Percentiles rank a stretch among this genome's conserved stretches.
Evolutionary conservation across 305 asterid species (phyloP).

Genomic region (Solanum aculeatissimum): DNA sequence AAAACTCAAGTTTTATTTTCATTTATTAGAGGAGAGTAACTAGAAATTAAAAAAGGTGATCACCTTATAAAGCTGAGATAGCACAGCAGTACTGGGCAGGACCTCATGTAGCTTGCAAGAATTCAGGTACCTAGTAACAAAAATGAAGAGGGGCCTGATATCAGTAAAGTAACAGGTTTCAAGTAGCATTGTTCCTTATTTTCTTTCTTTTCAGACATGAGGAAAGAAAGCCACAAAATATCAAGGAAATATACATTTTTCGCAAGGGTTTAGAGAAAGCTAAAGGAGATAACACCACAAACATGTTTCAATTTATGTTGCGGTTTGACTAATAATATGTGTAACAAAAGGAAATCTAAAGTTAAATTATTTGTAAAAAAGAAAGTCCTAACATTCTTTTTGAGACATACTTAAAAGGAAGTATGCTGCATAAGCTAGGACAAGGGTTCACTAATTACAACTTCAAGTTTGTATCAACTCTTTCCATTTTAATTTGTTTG

Average conservation of each 20-base stretch:
- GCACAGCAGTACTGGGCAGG: conserved; percentile 7
- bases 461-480: neutral
- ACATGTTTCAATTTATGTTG: neutral
- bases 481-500: neutral
- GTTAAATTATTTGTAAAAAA: neutral
- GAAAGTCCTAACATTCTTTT: neutral
- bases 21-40: neutral
- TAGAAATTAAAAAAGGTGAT: neutral
- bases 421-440: neutral
- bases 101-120: conserved; percentile 13
- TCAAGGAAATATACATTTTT: neutral
- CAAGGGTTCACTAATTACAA: neutral
- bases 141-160: neutral
- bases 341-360: neutral
- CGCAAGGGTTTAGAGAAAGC: neutral
- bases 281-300: neutral
- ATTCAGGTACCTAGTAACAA: conserved; percentile 12
- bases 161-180: neutral
- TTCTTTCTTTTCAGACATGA: neutral
- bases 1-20: neutral
- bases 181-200: neutral
- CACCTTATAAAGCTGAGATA: conserved; percentile 15
- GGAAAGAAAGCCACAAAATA: neutral
- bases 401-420: neutral
- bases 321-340: neutral